These are phyloP conservation scores for Hsuehochloa calcarea DNA, from an alignment of 176 grass and related monocot genomes.

Conservation along the genomic window DNA sequence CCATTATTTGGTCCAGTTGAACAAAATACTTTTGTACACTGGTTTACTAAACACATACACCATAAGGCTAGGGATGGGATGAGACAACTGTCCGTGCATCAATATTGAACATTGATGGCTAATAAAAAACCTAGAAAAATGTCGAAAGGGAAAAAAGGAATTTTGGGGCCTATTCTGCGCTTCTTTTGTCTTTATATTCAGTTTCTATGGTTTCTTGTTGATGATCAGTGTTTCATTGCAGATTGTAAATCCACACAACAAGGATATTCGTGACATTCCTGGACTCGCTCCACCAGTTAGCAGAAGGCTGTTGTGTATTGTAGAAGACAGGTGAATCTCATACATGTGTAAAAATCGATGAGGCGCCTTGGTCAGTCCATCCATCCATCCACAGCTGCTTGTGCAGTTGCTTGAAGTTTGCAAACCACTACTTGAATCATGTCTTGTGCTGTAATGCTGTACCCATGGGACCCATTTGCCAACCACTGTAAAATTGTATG, in stretches of 20 bases:
- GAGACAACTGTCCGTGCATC: neutral
- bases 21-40: neutral
- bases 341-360: constrained; percentile 24
- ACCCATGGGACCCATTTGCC: neutral
- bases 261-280: constrained; percentile 67
- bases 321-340: constrained; percentile 39
- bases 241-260: constrained; percentile 96
- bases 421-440: constrained; percentile 11
- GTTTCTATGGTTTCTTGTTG: neutral
- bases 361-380: constrained; percentile 14
- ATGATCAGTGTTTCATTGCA: constrained; percentile 39
- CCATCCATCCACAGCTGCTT: neutral
- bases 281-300: constrained; percentile 79
- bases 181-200: neutral
- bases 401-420: neutral
- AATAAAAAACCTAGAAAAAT: neutral
- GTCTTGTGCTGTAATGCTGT: constrained; percentile 17
- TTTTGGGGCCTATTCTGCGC: neutral
- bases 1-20: neutral
- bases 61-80: neutral
- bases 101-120: neutral
- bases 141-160: neutral
- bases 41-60: neutral
- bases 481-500: constrained; percentile 6
- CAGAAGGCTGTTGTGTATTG: constrained; percentile 61